Evolutionary conservation across 2,329 filamentous ascomycete genomes (phyloP), one percentile per base, ranked within the genome.

Genomic region (Chaetomiaceae sp.): DNA sequence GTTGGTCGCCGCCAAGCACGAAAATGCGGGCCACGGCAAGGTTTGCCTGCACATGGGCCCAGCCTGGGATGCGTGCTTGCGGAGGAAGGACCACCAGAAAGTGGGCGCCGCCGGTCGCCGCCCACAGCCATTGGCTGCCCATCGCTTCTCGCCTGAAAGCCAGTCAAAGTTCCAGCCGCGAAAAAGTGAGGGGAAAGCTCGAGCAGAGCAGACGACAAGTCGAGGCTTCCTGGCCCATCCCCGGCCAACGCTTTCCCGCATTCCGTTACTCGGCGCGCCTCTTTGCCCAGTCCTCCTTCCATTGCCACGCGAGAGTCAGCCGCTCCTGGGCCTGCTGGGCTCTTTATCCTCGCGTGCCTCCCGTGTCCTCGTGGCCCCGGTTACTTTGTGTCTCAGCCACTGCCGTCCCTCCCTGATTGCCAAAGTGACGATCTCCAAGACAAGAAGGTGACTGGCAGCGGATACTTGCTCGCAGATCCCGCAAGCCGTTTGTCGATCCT

Each of bases 311-410:
- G 36, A 29, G 12, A 31, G 22, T 31, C n/a, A 42, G 17, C 19
- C 27, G 23, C 20, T 20, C 38, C 27, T 27, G 14, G 14, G 15
- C 20, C 43, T 50, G 37, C 34, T n/a, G n/a, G 25, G 19, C 4
- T 46, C 37, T 38, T 51, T 40, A 42, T 47, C 39, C 40, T 45
- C 20, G 25, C 17, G 47, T 44, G 45, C 51, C 45, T 44, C 44
- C 44, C 22, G 44, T 37, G 17, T 53, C 46, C 40, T 47, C 50
- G 43, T 47, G 43, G 51, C 44, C 40, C 38, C 29, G 29, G 25
- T 3, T 8, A 4, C 42, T 19, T 50, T 50, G 27, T 50, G 52
- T 54, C 52, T 50, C 47, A 43, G 17, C 27, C 27, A 31, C 27
- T 31, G 27, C 8, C 27, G 14, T n/a, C n/a, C n/a, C n/a, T n/a